Conservation (phyloP, 2,329 filamentous ascomycete genomes). For the Fusarium marasasianum region DNA sequence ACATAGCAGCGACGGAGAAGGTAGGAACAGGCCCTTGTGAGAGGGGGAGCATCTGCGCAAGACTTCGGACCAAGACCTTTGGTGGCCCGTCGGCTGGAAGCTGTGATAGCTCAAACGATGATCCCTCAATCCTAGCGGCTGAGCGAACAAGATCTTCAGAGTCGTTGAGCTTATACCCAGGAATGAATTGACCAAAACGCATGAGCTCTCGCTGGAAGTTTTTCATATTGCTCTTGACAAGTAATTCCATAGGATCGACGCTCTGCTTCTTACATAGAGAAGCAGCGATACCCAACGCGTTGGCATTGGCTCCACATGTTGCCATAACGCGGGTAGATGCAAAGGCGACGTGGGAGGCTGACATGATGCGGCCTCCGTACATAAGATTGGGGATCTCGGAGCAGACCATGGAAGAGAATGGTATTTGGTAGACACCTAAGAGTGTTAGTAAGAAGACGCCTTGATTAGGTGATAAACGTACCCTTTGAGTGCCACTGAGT, state of each 20-base stretch:
- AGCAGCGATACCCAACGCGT: conserved; percentile 8
- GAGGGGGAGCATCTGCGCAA: conserved; percentile 1
- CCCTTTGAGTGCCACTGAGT: conserved; percentile 23
- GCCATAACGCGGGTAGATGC: conserved; percentile 19
- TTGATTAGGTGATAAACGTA: rapidly evolving
- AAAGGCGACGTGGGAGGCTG: conserved; percentile 13
- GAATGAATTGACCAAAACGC: conserved; percentile 14
- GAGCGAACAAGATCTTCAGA: background rate
- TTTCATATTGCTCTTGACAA: background rate
- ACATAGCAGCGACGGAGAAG: background rate
- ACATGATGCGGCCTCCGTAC: conserved; percentile 20
- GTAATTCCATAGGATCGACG: background rate
- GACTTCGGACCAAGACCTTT: conserved; percentile 9
- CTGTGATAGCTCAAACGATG: background rate
- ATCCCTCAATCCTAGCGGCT: background rate
- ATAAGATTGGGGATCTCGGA: conserved; percentile 10
- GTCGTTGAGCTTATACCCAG: conserved; percentile 13
- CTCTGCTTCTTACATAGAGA: background rate
- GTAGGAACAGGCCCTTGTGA: background rate
- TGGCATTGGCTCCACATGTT: conserved; percentile 13
- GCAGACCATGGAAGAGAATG: conserved; percentile 9
- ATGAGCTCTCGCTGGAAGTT: conserved; percentile 10
- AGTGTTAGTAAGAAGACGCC: rapidly evolving
- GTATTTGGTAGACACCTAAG: conserved; percentile 7
- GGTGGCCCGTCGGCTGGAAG: background rate